These are phyloP conservation scores for Chrysophaeum taylorii DNA, from an alignment of 352 stramenopile species.

Conservation along the genomic window DNA sequence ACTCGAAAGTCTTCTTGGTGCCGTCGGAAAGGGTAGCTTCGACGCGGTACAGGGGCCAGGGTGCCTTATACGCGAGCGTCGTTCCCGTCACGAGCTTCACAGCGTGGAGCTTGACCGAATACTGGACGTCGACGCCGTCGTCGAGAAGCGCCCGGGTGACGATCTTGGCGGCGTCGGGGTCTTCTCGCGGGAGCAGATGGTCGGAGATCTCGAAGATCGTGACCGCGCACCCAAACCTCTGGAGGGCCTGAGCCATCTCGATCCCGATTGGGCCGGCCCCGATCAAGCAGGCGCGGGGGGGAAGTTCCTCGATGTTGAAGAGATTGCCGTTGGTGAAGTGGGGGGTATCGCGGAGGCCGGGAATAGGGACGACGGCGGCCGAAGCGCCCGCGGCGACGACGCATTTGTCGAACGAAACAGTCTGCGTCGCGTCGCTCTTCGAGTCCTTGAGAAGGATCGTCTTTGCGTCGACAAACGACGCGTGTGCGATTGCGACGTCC, in stretches of 20 bases:
- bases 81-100: slow-evolving; percentile 28
- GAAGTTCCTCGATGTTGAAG: slow-evolving; percentile 61
- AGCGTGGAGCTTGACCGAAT: slow-evolving; percentile 35
- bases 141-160: slow-evolving; percentile 43
- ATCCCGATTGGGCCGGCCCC: slow-evolving; percentile 61
- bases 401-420: slow-evolving; percentile 54
- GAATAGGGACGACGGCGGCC: slow-evolving; percentile 48
- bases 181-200: slow-evolving; percentile 48
- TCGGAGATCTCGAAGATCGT: slow-evolving; percentile 50
- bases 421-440: slow-evolving; percentile 27
- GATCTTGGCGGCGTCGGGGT: slow-evolving; percentile 49
- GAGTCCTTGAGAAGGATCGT: slow-evolving; percentile 48
- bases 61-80: neutral
- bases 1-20: slow-evolving; percentile 32
- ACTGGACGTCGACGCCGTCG: slow-evolving; percentile 53
- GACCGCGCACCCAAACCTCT: slow-evolving; percentile 55
- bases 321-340: slow-evolving; percentile 53
- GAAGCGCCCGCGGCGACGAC: slow-evolving; percentile 60
- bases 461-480: slow-evolving; percentile 36
- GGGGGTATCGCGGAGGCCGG: slow-evolving; percentile 43
- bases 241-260: slow-evolving; percentile 65
- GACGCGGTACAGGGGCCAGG: slow-evolving; percentile 4
- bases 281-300: slow-evolving; percentile 53
- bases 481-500: slow-evolving; percentile 48
- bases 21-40: slow-evolving; percentile 24